These are phyloP conservation scores for Dioscorea dumetorum DNA, from an alignment of 106 monocot genomes.

Conservation along the genomic window DNA sequence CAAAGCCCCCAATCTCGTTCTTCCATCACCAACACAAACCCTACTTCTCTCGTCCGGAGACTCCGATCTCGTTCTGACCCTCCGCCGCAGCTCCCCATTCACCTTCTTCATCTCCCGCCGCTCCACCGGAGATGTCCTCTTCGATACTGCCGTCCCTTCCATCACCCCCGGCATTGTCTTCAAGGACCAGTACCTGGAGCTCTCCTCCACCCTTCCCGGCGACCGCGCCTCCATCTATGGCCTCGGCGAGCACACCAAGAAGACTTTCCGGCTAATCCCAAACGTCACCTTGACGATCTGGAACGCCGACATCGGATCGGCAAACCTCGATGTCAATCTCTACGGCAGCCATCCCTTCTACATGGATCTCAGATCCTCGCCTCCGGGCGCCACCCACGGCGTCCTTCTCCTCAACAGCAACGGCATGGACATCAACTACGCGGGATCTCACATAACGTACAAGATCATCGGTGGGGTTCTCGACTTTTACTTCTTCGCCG, in stretches of 20 bases:
- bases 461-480: conserved; percentile 26
- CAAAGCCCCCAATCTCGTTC: not conserved
- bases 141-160: conserved; percentile 14
- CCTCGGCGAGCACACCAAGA: conserved; percentile 66
- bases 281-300: conserved; percentile 56
- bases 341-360: conserved; percentile 82
- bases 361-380: conserved; percentile 32
- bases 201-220: conserved; percentile 32
- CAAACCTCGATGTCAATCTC: conserved; percentile 27
- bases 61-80: conserved; percentile 42
- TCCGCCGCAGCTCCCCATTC: conserved; percentile 25
- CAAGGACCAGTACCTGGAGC: conserved; percentile 41
- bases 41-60: conserved; percentile 9
- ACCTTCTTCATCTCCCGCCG: conserved; percentile 40
- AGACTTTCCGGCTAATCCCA: conserved; percentile 28
- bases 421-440: conserved; percentile 24
- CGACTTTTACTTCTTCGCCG: conserved; percentile 27
- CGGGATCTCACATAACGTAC: conserved; percentile 13
- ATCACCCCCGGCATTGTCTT: conserved; percentile 17
- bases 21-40: not conserved
- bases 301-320: conserved; percentile 45
- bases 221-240: conserved; percentile 30
- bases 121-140: conserved; percentile 45
- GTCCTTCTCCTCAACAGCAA: conserved; percentile 33
- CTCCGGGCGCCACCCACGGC: conserved; percentile 12